Percentiles rank a stretch among this genome's conserved stretches.
phyloP scores from a whole-genome alignment of 345 rosid species.

The Lagerstroemia speciosa region DNA sequence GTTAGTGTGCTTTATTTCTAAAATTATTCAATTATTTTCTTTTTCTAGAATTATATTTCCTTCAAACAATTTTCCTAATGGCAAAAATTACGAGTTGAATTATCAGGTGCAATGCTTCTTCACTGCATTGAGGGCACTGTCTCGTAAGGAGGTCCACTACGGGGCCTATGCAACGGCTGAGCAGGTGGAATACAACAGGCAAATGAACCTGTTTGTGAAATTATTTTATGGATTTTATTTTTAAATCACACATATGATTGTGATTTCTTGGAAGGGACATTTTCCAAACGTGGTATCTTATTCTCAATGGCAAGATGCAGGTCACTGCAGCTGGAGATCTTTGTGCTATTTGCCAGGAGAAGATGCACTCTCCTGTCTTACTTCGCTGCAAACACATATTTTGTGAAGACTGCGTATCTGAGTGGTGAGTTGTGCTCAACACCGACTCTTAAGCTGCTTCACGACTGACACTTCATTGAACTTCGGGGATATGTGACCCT shows the following conservation, averaged over 20 bases:
- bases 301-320: constrained; percentile 28
- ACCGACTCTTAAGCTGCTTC: neutral
- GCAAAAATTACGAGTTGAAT: neutral
- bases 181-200: constrained; percentile 42
- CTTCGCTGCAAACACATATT: constrained; percentile 95
- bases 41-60: neutral
- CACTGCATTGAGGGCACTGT: constrained; percentile 76
- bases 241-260: constrained; percentile 8
- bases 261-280: neutral
- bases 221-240: neutral
- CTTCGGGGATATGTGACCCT: no score
- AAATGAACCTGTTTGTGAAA: neutral
- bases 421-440: constrained; percentile 49
- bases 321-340: constrained; percentile 91
- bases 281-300: neutral
- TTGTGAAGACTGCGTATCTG: constrained; percentile 97
- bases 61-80: neutral
- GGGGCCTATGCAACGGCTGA: constrained; percentile 96
- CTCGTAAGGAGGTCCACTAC: constrained; percentile 89
- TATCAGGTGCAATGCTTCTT: constrained; percentile 87
- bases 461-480: neutral
- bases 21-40: neutral
- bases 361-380: constrained; percentile 93
- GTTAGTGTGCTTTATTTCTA: constrained; percentile 14
- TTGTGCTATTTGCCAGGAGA: constrained; percentile 97